Conservation (phyloP, 2,329 filamentous ascomycete species). For the Ophiognomonia clavigignenti-juglandacearum region DNA sequence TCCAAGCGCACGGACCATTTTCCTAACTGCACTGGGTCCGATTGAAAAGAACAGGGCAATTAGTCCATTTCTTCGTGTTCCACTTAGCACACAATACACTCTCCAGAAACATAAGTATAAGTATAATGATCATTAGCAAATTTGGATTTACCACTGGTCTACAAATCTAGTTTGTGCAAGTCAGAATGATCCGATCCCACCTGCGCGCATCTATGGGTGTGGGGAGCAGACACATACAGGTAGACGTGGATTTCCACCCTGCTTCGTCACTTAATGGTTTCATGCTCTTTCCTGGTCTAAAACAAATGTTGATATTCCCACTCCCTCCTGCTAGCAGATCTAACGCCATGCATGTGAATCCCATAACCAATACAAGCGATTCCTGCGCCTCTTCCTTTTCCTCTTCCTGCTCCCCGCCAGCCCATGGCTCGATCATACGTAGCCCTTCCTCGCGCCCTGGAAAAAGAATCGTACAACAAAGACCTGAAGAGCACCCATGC, state of each 20-base stretch:
- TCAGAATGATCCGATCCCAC: neutral
- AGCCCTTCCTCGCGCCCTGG: constrained; percentile 71
- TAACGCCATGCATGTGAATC: constrained; percentile 20
- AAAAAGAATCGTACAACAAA: constrained; percentile 99
- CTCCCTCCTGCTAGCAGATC: neutral
- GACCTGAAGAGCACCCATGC: constrained; percentile 94
- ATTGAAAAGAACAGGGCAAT: no score
- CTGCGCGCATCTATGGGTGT: no score
- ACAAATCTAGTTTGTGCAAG: neutral
- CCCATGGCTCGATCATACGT: no score
- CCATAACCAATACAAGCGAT: constrained; percentile 10
- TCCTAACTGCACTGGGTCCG: neutral
- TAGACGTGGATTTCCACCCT: constrained; percentile 2
- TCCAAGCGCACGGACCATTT: constrained; percentile 12
- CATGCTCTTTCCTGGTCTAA: neutral
- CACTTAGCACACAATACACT: no score
- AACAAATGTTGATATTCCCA: neutral
- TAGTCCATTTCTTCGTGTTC: no score
- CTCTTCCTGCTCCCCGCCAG: no score
- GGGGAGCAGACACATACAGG: no score
- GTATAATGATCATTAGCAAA: neutral
- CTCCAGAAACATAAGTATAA: no score
- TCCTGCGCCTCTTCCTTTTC: neutral
- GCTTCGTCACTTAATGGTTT: constrained; percentile 16
- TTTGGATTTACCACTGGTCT: neutral